Base-by-base conservation (phyloP, 2,329 filamentous ascomycete species). In the Karstenula rhodostoma region DNA sequence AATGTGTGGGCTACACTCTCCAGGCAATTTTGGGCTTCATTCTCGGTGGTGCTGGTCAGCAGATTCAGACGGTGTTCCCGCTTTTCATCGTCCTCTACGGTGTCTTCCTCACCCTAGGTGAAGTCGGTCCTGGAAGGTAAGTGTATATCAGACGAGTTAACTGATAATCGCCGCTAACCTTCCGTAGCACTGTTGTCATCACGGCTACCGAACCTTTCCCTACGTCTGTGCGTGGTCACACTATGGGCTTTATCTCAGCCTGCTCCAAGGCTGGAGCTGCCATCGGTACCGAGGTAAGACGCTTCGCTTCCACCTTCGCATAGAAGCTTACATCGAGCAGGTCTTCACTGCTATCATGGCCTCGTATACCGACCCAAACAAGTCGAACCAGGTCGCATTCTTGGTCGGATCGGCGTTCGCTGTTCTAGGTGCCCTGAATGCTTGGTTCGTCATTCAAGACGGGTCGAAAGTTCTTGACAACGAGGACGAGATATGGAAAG, bases 21-120 rank as follows among this genome's bases (percentile, higher is more conserved):
- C 68, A 72, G 52, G 69, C 69, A 4, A 59, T 60, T 27, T 63
- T 73, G 2, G 70, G 70, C 17, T 72, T 73, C 55, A 62, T 73
- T 22, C 53, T 73, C 17, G 70, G 70, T 17, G 69, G 69, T 13
- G 64, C 65, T 12, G 47, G 63, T n/a, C 37, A 65, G 19, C 64
- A 70, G 42, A 77, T 78, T 27, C 72, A 77, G 52, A 64, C 65
- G 4, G 62, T 67, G 7, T 73, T 72, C 23, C 67, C 70, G 0
- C 67, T 78, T 0, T 73, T 73, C 61, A 70, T 73, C 35, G 66
- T 72, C 15, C 43, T 73, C 1, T 73, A 73, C 57, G 69, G 71
- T 0, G 56, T 73, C 7, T 72, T 73, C 58, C 57, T 71, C n/a
- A 72, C 68, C 1, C 62, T 72, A 0, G 69, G 69, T 10, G 69